Evolutionary conservation across 2,329 filamentous ascomycete species (phyloP).

Genomic region (Massarina eburnea): DNA sequence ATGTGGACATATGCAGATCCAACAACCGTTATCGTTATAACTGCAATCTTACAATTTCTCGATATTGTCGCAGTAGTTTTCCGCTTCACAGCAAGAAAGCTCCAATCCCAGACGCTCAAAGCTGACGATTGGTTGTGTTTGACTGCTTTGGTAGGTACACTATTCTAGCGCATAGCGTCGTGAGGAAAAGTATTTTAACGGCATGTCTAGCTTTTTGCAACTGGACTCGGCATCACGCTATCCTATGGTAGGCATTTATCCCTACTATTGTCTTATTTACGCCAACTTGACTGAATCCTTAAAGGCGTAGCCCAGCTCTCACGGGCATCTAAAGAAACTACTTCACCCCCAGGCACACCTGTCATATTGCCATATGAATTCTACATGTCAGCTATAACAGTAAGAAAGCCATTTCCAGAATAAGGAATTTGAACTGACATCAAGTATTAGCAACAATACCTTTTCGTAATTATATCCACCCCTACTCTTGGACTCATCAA

Average conservation of each 20-base stretch:
- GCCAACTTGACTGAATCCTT: too few relatives aligned
- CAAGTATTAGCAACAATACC: neutral
- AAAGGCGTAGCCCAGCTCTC: neutral
- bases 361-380: neutral
- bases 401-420: neutral
- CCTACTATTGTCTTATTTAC: neutral
- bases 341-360: too few relatives aligned
- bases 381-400: neutral
- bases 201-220: neutral
- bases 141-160: neutral
- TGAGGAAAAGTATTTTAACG: too few relatives aligned
- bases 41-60: too few relatives aligned
- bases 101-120: neutral
- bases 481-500: neutral
- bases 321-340: neutral
- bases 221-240: neutral
- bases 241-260: neutral
- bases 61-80: slow-evolving; percentile 4
- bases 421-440: neutral
- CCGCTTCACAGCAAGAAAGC: neutral
- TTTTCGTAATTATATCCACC: neutral
- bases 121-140: neutral
- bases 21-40: neutral
- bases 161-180: too few relatives aligned
- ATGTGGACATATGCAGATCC: too few relatives aligned